Base-by-base conservation (phyloP, 176 grass and related monocot genomes). In the Canna indica region DNA sequence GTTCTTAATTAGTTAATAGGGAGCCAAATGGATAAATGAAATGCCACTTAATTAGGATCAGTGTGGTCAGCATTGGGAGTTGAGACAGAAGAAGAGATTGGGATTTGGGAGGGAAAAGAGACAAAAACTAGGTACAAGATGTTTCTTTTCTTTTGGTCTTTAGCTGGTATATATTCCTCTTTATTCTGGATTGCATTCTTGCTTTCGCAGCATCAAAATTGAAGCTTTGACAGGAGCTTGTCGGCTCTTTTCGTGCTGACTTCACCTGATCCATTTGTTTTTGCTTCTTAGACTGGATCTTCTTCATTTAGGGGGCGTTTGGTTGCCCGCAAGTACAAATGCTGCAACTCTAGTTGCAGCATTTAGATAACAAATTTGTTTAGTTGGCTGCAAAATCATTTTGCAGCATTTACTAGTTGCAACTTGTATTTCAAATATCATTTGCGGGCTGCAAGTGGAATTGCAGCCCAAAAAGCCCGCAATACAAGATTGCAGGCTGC, bases 161-260 rank as follows among this genome's bases (percentile, higher is more conserved):
- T 66, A n/a, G 29, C 30, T 14, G 6, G 29, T 35, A 30, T n/a
- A n/a, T n/a, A n/a, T n/a, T 3, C 34, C 30, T 63, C 56, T 59
- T 63, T 63, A 63, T 63, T 63, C 60, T 14, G 14, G 18, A 18
- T 63, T 63, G 63, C 4, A 66, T 66, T 36, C 34, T 7, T 66
- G 32, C 63, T 63, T 66, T 66, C 22, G 22, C 63, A 38, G 9
- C 63, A 66, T 66, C 63, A 66, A 39, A 66, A 41, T 26, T 11
- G 63, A 66, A 66, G 63, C 63, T 66, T 13, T 66, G 34, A 34
- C 63, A 66, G 63, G 7, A 66, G 35, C 18, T 25, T 66, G 34
- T 66, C 63, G 7, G 7, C 63, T 38, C 28, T 66, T 16, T n/a
- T 60, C 17, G 56, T 3, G 24, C 56, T 59, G 56, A 27, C 25